Percentiles rank a stretch among this genome's conserved stretches.
Conservation (phyloP, 2,329 filamentous ascomycete species). For the Talaromyces sp. region DNA sequence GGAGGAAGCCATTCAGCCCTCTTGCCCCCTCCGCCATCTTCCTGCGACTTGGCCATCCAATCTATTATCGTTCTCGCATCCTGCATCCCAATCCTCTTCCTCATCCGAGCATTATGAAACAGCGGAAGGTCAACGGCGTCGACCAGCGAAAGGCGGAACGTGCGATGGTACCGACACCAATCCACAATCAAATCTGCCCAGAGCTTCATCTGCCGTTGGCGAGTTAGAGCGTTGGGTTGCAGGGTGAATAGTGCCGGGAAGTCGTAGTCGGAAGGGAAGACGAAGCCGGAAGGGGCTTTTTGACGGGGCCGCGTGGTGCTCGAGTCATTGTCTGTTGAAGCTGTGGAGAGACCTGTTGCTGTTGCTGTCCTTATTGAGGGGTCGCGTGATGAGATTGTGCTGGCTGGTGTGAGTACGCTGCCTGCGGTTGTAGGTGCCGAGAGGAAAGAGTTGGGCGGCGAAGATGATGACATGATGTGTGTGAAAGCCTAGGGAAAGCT, state of each 20-base stretch:
- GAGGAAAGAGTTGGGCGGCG: slow-evolving; percentile 7
- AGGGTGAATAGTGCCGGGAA: slow-evolving; percentile 52
- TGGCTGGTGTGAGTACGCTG: slow-evolving; percentile 11
- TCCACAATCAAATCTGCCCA: slow-evolving; percentile 82
- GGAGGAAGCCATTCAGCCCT: slow-evolving; percentile 55
- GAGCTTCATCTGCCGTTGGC: slow-evolving; percentile 58
- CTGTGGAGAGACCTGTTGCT: neutral
- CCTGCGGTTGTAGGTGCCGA: slow-evolving; percentile 10
- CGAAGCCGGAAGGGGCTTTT: slow-evolving; percentile 22
- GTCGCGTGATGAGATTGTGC: slow-evolving; percentile 10
- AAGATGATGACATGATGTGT: slow-evolving; percentile 4
- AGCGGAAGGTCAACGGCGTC: slow-evolving; percentile 55
- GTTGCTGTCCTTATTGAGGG: slow-evolving; percentile 2
- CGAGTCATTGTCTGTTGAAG: neutral
- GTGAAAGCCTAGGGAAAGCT: neutral
- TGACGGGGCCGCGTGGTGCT: slow-evolving; percentile 5
- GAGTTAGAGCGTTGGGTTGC: slow-evolving; percentile 42
- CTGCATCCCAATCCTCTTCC: slow-evolving; percentile 44
- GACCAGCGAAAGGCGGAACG: slow-evolving; percentile 69
- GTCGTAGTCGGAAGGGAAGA: slow-evolving; percentile 39
- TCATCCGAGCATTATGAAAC: slow-evolving; percentile 47
- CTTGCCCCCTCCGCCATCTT: slow-evolving; percentile 42
- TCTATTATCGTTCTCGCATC: slow-evolving; percentile 52
- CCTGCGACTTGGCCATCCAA: slow-evolving; percentile 50
- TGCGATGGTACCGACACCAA: slow-evolving; percentile 73